phyloP scores from a whole-genome alignment of 331 rosid genomes.

The Stylosanthes scabra region DNA sequence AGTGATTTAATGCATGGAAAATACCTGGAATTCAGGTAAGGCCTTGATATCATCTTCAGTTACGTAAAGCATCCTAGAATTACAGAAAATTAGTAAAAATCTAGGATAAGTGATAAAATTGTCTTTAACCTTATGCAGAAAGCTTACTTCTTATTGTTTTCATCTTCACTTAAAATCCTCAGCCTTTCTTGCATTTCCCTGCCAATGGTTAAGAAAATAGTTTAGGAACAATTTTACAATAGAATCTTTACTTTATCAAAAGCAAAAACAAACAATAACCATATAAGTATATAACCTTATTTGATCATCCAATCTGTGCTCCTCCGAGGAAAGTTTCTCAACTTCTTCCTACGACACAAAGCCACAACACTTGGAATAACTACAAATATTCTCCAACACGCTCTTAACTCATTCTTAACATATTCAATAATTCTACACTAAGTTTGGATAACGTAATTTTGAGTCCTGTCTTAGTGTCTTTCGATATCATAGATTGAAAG shows the following conservation, averaged over 20 bases:
- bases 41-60: constrained; percentile 93
- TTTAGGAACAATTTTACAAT: constrained; percentile 36
- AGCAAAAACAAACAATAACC: constrained; percentile 34
- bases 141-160: constrained; percentile 75
- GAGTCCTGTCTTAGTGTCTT: background rate
- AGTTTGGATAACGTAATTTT: constrained; percentile 7
- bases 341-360: constrained; percentile 83
- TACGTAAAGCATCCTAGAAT: constrained; percentile 81
- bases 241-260: constrained; percentile 23
- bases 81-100: constrained; percentile 25
- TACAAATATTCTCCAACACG: constrained; percentile 8
- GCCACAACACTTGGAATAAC: constrained; percentile 40
- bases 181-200: constrained; percentile 92
- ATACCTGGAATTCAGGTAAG: constrained; percentile 82
- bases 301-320: constrained; percentile 77
- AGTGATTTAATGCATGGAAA: constrained; percentile 9
- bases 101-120: constrained; percentile 23
- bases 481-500: background rate
- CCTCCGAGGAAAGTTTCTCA: constrained; percentile 77
- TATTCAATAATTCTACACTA: constrained; percentile 5
- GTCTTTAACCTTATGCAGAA: background rate
- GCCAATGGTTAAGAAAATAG: constrained; percentile 42
- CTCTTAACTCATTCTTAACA: constrained; percentile 23
- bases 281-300: constrained; percentile 68
- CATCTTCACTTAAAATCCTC: constrained; percentile 86